Conservation (phyloP, 2,329 filamentous ascomycete genomes). For the Paraphoma chrysanthemicola region DNA sequence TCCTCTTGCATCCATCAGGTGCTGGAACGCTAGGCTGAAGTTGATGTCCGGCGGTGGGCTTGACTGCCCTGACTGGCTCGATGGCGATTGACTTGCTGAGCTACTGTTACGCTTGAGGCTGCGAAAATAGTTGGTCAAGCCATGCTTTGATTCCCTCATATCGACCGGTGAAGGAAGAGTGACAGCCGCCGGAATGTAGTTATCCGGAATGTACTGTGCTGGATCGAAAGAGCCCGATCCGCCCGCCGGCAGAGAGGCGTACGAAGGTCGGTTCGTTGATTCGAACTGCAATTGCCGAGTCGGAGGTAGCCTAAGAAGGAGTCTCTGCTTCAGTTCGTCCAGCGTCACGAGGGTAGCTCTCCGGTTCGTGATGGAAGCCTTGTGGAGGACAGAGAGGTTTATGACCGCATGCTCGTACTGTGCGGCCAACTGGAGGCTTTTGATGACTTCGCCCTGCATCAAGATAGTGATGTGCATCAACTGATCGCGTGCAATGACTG, state of each 20-base stretch:
- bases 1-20: constrained; percentile 24
- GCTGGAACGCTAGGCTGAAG: constrained; percentile 30
- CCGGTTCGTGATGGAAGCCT: constrained; percentile 45
- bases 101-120: constrained; percentile 20
- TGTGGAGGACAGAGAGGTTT: constrained; percentile 45
- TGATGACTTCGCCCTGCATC: constrained; percentile 51
- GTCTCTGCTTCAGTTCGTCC: constrained; percentile 47
- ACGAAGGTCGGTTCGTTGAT: constrained; percentile 9
- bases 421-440: constrained; percentile 47
- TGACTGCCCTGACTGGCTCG: constrained; percentile 2
- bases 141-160: constrained; percentile 20
- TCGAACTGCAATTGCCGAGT: constrained; percentile 17
- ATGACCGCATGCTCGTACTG: constrained; percentile 31
- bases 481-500: constrained; percentile 46
- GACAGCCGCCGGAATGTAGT: constrained; percentile 25
- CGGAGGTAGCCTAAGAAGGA: constrained; percentile 33
- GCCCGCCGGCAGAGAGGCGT: constrained; percentile 21
- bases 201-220: background rate
- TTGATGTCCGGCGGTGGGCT: constrained; percentile 16
- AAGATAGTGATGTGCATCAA: constrained; percentile 47
- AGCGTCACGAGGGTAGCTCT: constrained; percentile 42
- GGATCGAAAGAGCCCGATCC: constrained; percentile 9
- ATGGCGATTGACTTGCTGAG: constrained; percentile 7
- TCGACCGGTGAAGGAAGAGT: constrained; percentile 19
- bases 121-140: constrained; percentile 32